Percentiles rank a stretch among this genome's conserved stretches.
phyloP scores from a whole-genome alignment of 108 stramenopile genomes.

The Cyclostephanos invisitatus region DNA sequence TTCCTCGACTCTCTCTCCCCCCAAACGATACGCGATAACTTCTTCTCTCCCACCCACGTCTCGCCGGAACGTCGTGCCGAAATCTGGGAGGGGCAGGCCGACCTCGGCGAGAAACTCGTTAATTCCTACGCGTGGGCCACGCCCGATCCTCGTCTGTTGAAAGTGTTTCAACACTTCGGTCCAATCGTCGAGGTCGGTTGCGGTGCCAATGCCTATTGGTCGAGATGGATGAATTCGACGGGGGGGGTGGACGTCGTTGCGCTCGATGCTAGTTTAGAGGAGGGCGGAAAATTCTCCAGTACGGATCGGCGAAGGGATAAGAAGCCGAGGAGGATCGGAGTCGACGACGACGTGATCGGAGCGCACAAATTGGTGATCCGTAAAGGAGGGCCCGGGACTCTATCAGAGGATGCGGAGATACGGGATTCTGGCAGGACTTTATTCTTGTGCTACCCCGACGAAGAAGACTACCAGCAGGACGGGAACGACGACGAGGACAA shows the following conservation, averaged over 20 bases:
- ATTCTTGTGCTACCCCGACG: constrained; percentile 90
- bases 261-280: constrained; percentile 59
- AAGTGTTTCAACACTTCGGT: constrained; percentile 63
- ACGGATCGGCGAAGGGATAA: constrained; percentile 7
- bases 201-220: constrained; percentile 89
- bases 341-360: constrained; percentile 7
- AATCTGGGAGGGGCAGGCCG: constrained; percentile 81
- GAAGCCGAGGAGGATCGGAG: constrained; percentile 11
- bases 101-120: constrained; percentile 76
- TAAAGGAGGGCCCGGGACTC: constrained; percentile 66
- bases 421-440: constrained; percentile 57
- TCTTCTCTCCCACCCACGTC: constrained; percentile 60
- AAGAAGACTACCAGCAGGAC: constrained; percentile 52
- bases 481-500: constrained; percentile 37
- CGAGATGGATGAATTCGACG: constrained; percentile 49
- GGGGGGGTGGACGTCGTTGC: constrained; percentile 74
- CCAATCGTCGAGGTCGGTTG: constrained; percentile 87
- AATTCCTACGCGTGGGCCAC: constrained; percentile 83
- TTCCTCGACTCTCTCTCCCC: constrained; percentile 55
- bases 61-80: constrained; percentile 66
- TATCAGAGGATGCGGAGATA: constrained; percentile 52
- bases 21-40: constrained; percentile 43
- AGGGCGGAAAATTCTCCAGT: constrained; percentile 67
- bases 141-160: constrained; percentile 59
- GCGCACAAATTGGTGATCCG: constrained; percentile 38